Evolutionary conservation across 768 basidiomycete genomes (phyloP), one percentile per base, ranked within the genome.

Genomic region (Auricularia auricula-judae): DNA sequence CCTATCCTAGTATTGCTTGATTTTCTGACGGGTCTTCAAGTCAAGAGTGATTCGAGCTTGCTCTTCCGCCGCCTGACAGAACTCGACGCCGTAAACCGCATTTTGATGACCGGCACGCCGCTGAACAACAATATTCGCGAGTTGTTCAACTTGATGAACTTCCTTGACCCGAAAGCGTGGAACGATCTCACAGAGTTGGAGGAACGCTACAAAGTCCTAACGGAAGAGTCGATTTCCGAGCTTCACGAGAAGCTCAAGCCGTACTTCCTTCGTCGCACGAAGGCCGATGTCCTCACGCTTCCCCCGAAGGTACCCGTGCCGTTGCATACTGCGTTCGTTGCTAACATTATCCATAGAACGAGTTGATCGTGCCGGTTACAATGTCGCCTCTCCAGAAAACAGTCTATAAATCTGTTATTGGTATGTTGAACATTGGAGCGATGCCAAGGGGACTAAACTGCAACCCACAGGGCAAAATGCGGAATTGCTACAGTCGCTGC

Each of bases 81-180:
- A 65, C 78, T 98, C 62, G 88, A 86, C 56, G 83, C 81, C 39
- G 76, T 84, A 3, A 92, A 96, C 72, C 84, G 92, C 42, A 80
- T 97, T 16, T 87, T 96, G 62, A 88, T 95, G 85, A 95, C 95
- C 56, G 92, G 93, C 82, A 98, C 97, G 0, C 96, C 96, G 0
- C 74, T 98, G 65, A 98, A 98, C 75, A 98, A 98, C 78, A 98
- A 98, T 71, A 88, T 99, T 29, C 83, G 92, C 59, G 97, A 99
- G 75, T 76, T 99, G 33, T 96, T 98, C 80, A 98, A 95, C 73
- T 80, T 99, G 53, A 93, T 99, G 86, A 91, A 93, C 73, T 98
- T 98, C 78, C 82, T 98, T 18, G 91, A 94, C 72, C 84, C 89
- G 4, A 68, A 75, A 12, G 79, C 88, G 66, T 92, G 91, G 91